phyloP scores from a whole-genome alignment of 352 stramenopile species.

The Phytophthora hibernalis region DNA sequence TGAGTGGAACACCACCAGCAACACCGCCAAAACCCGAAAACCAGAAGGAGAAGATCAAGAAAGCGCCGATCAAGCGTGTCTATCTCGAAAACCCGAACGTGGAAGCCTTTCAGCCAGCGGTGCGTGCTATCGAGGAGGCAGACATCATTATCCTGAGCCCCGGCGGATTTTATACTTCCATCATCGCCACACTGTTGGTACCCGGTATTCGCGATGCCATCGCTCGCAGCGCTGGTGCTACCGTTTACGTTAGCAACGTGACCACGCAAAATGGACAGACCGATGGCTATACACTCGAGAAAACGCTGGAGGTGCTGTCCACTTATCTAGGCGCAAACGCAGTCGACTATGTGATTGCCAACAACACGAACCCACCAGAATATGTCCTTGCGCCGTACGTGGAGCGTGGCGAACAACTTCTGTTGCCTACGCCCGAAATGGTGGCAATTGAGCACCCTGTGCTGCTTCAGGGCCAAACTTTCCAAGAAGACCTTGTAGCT shows the following conservation, averaged over 20 bases:
- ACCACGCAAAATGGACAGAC: conserved; percentile 86
- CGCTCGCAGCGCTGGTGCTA: conserved; percentile 62
- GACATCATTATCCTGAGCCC: conserved; percentile 87
- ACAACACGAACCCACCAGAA: conserved; percentile 67
- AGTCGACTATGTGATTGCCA: conserved; percentile 89
- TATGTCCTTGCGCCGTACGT: conserved; percentile 71
- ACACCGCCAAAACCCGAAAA: conserved; percentile 35
- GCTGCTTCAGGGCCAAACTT: conserved; percentile 80
- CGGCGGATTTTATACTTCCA: conserved; percentile 89
- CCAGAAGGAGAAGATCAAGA: conserved; percentile 48
- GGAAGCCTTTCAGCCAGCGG: conserved; percentile 70
- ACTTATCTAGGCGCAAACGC: conserved; percentile 75
- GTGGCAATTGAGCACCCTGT: conserved; percentile 60
- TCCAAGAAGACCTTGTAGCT: conserved; percentile 65
- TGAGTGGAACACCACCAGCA: conserved; percentile 26
- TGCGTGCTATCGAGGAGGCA: conserved; percentile 86
- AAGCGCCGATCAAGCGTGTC: conserved; percentile 81
- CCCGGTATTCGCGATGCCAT: conserved; percentile 87
- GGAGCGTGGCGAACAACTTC: conserved; percentile 72
- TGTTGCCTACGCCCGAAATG: conserved; percentile 76
- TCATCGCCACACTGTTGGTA: conserved; percentile 81
- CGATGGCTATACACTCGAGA: conserved; percentile 75
- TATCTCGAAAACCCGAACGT: conserved; percentile 82
- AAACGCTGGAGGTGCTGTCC: conserved; percentile 71
- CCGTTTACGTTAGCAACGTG: conserved; percentile 90